Percentiles rank a stretch among this genome's conserved stretches.
These are phyloP conservation scores for Fragilariopsis cylindrus DNA, from an alignment of 108 stramenopile genomes.

Conservation along the genomic window DNA sequence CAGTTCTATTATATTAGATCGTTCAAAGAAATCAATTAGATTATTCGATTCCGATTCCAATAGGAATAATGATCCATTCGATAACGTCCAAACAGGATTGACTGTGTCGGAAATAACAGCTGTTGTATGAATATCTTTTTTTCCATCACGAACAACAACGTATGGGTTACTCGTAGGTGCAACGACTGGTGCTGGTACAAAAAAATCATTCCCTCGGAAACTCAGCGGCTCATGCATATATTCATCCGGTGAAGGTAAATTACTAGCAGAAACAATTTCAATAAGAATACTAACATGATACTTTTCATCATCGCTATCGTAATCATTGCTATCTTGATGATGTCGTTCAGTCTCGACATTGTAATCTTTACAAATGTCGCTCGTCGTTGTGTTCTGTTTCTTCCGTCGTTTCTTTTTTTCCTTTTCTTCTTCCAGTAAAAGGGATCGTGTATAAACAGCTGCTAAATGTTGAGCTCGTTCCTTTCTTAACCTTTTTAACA, in stretches of 20 bases:
- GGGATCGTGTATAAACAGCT: neutral
- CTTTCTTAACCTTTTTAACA: slow-evolving; percentile 11
- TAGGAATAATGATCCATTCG: slow-evolving; percentile 52
- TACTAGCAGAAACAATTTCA: slow-evolving; percentile 42
- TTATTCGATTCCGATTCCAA: slow-evolving; percentile 26
- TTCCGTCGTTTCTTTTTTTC: no score
- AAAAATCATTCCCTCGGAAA: neutral
- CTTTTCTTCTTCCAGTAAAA: neutral
- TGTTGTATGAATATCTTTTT: slow-evolving; percentile 50
- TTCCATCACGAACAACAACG: slow-evolving; percentile 48
- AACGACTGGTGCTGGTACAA: neutral
- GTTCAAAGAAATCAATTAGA: slow-evolving; percentile 47
- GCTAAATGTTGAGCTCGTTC: slow-evolving; percentile 20
- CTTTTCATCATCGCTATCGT: neutral
- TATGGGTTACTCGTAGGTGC: slow-evolving; percentile 44
- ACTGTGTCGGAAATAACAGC: slow-evolving; percentile 37
- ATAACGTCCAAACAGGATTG: slow-evolving; percentile 68
- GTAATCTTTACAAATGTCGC: neutral
- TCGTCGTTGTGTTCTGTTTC: neutral
- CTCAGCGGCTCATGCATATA: neutral
- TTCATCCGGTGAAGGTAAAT: slow-evolving; percentile 22
- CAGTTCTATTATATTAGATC: slow-evolving; percentile 47
- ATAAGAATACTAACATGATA: slow-evolving; percentile 27
- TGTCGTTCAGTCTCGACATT: neutral
- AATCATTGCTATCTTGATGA: neutral